These are phyloP conservation scores for Peziza echinospora DNA, from an alignment of 495 filamentous ascomycete genomes.

Conservation along the genomic window DNA sequence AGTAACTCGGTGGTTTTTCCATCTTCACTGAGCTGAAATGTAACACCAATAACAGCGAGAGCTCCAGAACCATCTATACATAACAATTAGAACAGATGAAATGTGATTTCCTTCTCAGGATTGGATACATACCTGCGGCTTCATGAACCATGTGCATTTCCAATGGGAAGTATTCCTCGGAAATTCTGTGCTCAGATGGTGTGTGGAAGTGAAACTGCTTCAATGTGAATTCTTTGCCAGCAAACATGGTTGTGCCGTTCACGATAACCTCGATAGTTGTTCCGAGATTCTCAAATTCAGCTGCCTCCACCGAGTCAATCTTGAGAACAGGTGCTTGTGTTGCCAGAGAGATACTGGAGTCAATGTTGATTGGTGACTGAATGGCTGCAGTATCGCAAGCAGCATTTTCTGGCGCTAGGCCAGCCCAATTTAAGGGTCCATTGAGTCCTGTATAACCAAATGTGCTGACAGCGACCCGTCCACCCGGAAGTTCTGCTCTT, in stretches of 20 bases:
- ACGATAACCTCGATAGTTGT: conserved; percentile 20
- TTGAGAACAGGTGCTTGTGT: conserved; percentile 7
- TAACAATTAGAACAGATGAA: not conserved
- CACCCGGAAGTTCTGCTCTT: conserved; percentile 5
- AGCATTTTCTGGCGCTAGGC: conserved; percentile 15
- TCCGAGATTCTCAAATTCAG: conserved; percentile 21
- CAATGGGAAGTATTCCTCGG: conserved; percentile 32
- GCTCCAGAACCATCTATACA: conserved; percentile 13
- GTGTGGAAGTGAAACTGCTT: conserved; percentile 52
- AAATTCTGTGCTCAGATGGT: conserved; percentile 42
- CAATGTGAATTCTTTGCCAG: conserved; percentile 28
- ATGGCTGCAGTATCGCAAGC: conserved; percentile 10
- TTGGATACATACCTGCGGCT: conserved; percentile 23
- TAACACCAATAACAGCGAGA: conserved; percentile 36
- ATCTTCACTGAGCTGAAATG: conserved; percentile 34
- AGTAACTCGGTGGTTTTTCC: conserved; percentile 28
- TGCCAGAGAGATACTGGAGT: conserved; percentile 7
- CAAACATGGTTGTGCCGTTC: conserved; percentile 24
- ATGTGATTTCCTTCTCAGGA: not conserved
- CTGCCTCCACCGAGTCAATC: conserved; percentile 11
- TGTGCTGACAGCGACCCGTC: conserved; percentile 13
- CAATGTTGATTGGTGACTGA: conserved; percentile 21
- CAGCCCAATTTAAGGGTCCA: conserved; percentile 19
- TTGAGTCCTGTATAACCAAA: conserved; percentile 18
- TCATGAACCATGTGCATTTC: conserved; percentile 48